Evolutionary conservation across 805 yeast species (phyloP).

Genomic region (Schizosaccharomyces octosporus): DNA sequence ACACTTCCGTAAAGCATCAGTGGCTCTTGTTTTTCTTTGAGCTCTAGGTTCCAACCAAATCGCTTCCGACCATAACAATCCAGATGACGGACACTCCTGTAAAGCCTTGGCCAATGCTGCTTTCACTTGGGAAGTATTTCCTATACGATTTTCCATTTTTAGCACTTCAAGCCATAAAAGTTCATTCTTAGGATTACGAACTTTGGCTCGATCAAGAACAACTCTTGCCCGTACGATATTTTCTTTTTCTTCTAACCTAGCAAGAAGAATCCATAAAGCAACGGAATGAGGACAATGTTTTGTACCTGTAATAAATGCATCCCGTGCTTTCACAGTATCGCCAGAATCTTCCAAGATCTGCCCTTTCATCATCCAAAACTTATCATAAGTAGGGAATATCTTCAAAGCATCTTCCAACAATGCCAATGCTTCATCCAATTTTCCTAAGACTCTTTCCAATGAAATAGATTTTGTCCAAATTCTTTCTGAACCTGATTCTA

Average conservation of each 20-base stretch:
- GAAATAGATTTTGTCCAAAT: conserved; percentile 39
- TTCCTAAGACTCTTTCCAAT: conserved; percentile 20
- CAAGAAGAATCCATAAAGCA: conserved; percentile 30
- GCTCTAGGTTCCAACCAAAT: conserved; percentile 21
- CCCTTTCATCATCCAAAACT: conserved; percentile 37
- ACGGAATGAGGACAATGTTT: conserved; percentile 21
- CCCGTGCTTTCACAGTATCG: conserved; percentile 21
- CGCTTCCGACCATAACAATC: conserved; percentile 41
- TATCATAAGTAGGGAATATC: conserved; percentile 24
- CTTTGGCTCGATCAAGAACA: conserved; percentile 38
- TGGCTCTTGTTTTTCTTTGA: conserved; percentile 31
- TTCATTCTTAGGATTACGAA: conserved; percentile 25
- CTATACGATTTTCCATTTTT: conserved; percentile 27
- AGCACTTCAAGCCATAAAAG: conserved; percentile 35
- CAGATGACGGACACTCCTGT: conserved; percentile 30
- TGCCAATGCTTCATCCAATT: conserved; percentile 17
- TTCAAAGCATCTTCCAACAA: conserved; percentile 24
- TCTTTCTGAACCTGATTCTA: conserved; percentile 20
- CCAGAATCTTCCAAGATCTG: conserved; percentile 22
- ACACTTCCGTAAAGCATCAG: conserved; percentile 48
- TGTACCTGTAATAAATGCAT: conserved; percentile 25
- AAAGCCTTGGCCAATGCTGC: conserved; percentile 34
- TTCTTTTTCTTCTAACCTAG: conserved; percentile 24
- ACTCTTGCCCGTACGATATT: conserved; percentile 41
- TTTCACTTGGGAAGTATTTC: conserved; percentile 28